These are phyloP conservation scores for Thecamonas trahens DNA, from an alignment of 78 protist genomes.

Conservation along the genomic window DNA sequence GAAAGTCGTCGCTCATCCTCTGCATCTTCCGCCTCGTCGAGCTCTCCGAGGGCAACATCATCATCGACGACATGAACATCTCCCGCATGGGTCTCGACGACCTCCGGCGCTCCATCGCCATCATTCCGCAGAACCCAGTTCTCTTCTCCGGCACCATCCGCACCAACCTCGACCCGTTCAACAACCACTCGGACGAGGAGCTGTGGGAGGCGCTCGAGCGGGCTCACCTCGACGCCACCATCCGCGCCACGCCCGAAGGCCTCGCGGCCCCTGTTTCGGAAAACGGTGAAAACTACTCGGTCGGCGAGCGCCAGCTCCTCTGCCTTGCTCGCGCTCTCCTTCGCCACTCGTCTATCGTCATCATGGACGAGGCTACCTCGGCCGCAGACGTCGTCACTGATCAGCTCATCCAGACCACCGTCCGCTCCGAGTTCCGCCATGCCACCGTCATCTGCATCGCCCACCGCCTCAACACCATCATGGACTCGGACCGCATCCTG, in stretches of 20 bases:
- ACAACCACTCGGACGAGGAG: conserved; percentile 39
- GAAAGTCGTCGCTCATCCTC: conserved; percentile 42
- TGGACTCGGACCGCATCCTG: conserved; percentile 69
- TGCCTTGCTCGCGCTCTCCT: conserved; percentile 86
- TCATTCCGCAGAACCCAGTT: conserved; percentile 90
- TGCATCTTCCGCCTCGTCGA: conserved; percentile 41
- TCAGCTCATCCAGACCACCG: conserved; percentile 57
- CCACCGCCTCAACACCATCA: conserved; percentile 84
- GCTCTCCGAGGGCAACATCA: conserved; percentile 21
- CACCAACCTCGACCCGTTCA: conserved; percentile 84
- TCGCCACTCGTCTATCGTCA: conserved; percentile 33
- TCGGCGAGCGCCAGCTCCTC: conserved; percentile 89
- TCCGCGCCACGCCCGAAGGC: too few relatives aligned
- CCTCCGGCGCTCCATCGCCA: conserved; percentile 64
- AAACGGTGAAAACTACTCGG: conserved; percentile 76
- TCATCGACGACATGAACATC: conserved; percentile 57
- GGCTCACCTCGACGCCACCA: conserved; percentile 53
- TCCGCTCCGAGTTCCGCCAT: conserved; percentile 53
- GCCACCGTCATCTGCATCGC: conserved; percentile 80
- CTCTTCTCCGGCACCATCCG: conserved; percentile 76
- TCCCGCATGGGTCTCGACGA: conserved; percentile 32
- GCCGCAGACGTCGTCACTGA: conserved; percentile 75
- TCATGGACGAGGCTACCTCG: conserved; percentile 88
- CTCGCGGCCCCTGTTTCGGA: conserved; percentile 21
- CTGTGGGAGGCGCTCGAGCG: conserved; percentile 52